Conservation (phyloP, 2,329 filamentous ascomycete species). For the Cryphonectria japonica region DNA sequence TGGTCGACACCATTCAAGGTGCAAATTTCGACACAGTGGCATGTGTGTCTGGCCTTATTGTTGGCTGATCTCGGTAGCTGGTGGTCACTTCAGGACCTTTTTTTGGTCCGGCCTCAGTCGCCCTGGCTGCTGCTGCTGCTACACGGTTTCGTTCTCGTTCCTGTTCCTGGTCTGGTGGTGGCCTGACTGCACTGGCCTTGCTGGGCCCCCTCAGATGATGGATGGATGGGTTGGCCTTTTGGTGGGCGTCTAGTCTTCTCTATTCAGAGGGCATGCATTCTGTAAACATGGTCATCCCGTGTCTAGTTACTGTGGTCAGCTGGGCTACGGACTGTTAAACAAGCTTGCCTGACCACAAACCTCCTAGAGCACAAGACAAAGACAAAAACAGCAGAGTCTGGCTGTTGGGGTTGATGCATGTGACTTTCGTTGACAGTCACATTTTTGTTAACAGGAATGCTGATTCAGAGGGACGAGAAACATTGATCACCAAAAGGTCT, state of each 20-base stretch:
- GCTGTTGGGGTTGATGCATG: not conserved
- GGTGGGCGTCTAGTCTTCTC: not conserved
- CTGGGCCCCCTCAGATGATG: not conserved
- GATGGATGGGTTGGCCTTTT: not conserved
- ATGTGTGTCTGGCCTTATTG: slow-evolving; percentile 9
- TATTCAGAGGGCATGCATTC: not conserved
- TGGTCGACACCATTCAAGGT: not conserved
- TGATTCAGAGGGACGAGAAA: not conserved
- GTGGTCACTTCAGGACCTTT: not conserved
- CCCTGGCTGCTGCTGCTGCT: not conserved
- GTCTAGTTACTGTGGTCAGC: not conserved
- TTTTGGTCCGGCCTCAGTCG: not conserved
- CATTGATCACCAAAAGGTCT: not conserved
- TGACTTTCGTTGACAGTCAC: slow-evolving; percentile 4
- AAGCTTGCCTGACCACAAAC: not conserved
- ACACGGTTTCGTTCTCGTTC: slow-evolving; percentile 1
- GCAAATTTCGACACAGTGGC: slow-evolving; percentile 11
- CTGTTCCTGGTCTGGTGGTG: slow-evolving; percentile 7
- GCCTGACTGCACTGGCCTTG: not conserved
- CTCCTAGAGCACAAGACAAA: not conserved
- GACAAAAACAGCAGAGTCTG: not conserved
- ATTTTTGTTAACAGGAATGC: not conserved
- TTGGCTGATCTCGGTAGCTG: slow-evolving; percentile 1
- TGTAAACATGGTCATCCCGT: not conserved
- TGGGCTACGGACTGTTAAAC: not conserved